These are phyloP conservation scores for Cucurbita maxima DNA, from an alignment of 306 rosid species.

Conservation along the genomic window DNA sequence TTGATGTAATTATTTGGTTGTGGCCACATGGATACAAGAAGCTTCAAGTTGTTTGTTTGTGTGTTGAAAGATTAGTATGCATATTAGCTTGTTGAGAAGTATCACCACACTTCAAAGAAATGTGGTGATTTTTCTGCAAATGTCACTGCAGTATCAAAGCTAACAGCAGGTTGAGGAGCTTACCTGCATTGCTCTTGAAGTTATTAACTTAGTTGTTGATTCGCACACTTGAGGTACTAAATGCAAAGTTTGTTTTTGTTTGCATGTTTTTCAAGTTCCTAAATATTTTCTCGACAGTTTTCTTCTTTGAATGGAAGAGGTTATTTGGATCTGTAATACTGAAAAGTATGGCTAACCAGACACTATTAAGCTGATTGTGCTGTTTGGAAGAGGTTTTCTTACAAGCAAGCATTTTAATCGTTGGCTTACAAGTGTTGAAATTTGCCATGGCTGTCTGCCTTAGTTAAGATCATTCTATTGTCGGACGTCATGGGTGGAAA, in stretches of 20 bases:
- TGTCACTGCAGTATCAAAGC: constrained; percentile 98
- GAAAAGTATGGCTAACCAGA: neutral
- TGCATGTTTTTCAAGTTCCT: constrained; percentile 7
- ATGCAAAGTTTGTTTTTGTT: constrained; percentile 36
- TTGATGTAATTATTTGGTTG: neutral
- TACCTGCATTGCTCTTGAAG: constrained; percentile 40
- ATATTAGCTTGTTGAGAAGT: neutral
- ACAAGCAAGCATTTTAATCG: neutral
- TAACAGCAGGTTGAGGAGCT: constrained; percentile 97
- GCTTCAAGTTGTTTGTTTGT: neutral
- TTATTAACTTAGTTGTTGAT: constrained; percentile 57
- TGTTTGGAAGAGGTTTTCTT: neutral
- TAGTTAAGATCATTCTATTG: neutral
- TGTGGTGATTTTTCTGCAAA: constrained; percentile 41
- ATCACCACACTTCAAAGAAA: neutral
- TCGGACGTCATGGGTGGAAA: neutral
- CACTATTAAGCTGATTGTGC: neutral
- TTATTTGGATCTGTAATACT: neutral
- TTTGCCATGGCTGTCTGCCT: neutral
- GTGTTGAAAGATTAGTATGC: neutral
- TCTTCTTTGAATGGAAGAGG: constrained; percentile 4
- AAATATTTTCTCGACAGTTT: neutral
- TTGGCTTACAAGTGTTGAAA: neutral
- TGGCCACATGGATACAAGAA: neutral
- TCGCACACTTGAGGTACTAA: constrained; percentile 71